These are phyloP conservation scores for Podila minutissima DNA, from an alignment of 192 early-diverging fungal genomes.

Conservation along the genomic window DNA sequence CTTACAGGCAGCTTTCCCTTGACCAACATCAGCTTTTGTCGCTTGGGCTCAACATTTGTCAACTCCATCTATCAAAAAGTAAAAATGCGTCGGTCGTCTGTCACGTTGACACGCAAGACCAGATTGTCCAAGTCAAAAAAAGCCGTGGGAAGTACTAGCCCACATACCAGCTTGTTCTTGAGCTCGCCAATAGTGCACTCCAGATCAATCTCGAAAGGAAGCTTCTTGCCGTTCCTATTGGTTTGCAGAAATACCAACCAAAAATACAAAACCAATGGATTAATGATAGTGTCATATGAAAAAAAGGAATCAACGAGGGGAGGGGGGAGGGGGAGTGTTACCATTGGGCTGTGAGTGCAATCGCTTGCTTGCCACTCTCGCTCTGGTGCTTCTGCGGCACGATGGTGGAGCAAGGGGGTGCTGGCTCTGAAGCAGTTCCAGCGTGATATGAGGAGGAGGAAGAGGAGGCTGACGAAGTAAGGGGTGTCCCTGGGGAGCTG, in stretches of 20 bases:
- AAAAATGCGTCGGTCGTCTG: neutral
- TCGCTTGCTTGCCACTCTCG: constrained; percentile 32
- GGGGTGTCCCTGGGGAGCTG: too few species aligned
- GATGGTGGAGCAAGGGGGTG: neutral
- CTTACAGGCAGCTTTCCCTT: constrained; percentile 70
- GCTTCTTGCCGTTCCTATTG: constrained; percentile 46
- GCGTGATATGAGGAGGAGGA: neutral
- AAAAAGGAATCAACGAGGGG: neutral
- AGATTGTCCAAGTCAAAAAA: too few species aligned
- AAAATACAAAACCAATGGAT: too few species aligned
- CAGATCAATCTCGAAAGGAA: constrained; percentile 42
- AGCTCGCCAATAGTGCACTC: constrained; percentile 44
- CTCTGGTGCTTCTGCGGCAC: constrained; percentile 13
- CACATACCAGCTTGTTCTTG: constrained; percentile 39
- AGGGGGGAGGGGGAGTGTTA: neutral
- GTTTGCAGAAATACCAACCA: neutral
- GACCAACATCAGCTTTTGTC: constrained; percentile 79
- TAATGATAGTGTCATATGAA: too few species aligned
- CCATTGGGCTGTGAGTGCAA: constrained; percentile 48
- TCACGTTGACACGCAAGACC: too few species aligned
- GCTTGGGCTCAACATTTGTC: constrained; percentile 68
- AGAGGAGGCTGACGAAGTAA: neutral
- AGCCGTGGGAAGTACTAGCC: neutral
- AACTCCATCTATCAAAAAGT: constrained; percentile 54
- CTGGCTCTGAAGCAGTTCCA: neutral